Evolutionary conservation across 305 asterid species (phyloP).

Genomic region (Fraxinus baroniana): DNA sequence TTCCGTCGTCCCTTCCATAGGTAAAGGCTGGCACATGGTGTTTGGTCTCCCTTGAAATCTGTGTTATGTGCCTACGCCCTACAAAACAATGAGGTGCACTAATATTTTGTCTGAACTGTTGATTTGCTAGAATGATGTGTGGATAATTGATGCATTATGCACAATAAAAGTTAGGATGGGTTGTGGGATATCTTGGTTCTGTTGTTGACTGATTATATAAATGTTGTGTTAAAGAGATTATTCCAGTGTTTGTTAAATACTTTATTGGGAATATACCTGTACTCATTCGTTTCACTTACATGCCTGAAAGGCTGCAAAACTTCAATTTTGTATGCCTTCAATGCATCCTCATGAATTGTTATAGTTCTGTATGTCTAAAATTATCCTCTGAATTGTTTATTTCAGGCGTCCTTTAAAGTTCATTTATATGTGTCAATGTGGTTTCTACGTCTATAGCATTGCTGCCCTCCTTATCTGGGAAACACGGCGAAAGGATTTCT

Average conservation of each 20-base stretch:
- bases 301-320: background rate
- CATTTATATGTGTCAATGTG: slow-evolving; percentile 91
- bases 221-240: background rate
- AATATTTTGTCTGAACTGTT: background rate
- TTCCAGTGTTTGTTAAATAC: background rate
- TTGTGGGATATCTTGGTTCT: background rate
- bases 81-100: background rate
- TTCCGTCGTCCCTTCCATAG: background rate
- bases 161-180: background rate
- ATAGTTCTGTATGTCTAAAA: slow-evolving; percentile 12
- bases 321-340: slow-evolving; percentile 7
- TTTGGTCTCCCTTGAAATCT: background rate
- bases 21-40: background rate
- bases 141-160: background rate
- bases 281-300: background rate
- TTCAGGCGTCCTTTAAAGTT: slow-evolving; percentile 66
- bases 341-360: background rate
- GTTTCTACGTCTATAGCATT: slow-evolving; percentile 80
- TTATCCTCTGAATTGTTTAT: slow-evolving; percentile 15
- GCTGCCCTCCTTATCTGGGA: slow-evolving; percentile 87
- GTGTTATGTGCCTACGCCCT: background rate
- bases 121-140: background rate
- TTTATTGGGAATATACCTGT: background rate
- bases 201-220: background rate
- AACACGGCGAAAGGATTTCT: slow-evolving; percentile 87